Evolutionary conservation across 139 green algal genomes (phyloP).

Genomic region (Coccomyxa sp.): DNA sequence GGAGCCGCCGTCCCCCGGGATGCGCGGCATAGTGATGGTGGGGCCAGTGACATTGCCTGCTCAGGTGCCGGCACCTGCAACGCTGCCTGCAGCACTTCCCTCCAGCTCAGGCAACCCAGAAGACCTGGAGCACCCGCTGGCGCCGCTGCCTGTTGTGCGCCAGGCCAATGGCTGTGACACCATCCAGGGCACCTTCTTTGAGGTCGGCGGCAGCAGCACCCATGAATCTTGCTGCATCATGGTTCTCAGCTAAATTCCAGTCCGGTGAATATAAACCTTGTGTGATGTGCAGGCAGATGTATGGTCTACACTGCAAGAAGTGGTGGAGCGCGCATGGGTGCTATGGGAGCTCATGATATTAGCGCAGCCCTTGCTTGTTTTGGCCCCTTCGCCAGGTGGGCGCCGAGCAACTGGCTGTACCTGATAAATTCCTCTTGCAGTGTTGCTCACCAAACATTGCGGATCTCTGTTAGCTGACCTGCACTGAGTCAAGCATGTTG

Average conservation of each 20-base stretch:
- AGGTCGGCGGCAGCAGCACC: constrained; percentile 2
- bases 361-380: constrained; percentile 74
- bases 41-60: constrained; percentile 8
- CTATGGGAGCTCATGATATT: constrained; percentile 84
- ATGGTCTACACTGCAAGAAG: constrained; percentile 36
- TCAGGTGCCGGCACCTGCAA: constrained; percentile 6
- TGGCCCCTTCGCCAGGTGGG: constrained; percentile 56
- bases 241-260: not conserved
- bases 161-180: not conserved
- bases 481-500: not conserved
- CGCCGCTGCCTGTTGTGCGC: not conserved
- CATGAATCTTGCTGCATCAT: not conserved
- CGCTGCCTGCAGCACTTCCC: constrained; percentile 16
- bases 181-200: constrained; percentile 16
- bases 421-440: not conserved
- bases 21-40: constrained; percentile 23
- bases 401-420: not conserved
- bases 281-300: constrained; percentile 30
- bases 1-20: constrained; percentile 29
- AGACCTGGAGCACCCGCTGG: not conserved
- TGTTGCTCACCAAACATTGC: not conserved
- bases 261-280: not conserved
- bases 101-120: not conserved
- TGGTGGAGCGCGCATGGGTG: constrained; percentile 52
- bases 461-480: not conserved